These are phyloP conservation scores for Suhomyces terraborum DNA, from an alignment of 1,139 yeast genomes.

Conservation along the genomic window DNA sequence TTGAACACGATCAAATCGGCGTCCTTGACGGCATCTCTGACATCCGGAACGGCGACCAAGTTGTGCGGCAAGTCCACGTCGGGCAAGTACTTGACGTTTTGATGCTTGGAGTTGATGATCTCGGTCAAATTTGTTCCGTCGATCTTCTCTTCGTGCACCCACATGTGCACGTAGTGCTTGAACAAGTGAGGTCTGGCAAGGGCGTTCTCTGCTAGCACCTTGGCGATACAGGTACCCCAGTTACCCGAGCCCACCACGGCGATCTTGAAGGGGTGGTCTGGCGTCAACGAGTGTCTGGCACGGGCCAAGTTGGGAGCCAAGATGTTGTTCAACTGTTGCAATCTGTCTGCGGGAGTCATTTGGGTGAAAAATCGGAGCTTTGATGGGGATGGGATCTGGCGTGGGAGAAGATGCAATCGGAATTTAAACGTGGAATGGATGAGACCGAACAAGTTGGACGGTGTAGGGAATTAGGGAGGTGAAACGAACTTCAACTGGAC, in stretches of 20 bases:
- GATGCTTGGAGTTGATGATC: slow-evolving; percentile 47
- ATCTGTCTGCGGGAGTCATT: slow-evolving; percentile 35
- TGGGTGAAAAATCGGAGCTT: no score
- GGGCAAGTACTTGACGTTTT: slow-evolving; percentile 50
- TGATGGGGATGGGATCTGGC: neutral
- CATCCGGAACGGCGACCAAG: slow-evolving; percentile 43
- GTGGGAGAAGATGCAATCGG: neutral
- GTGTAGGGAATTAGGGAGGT: neutral
- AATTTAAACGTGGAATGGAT: neutral
- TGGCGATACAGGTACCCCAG: slow-evolving; percentile 55
- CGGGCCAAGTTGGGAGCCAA: slow-evolving; percentile 28
- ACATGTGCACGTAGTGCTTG: slow-evolving; percentile 44
- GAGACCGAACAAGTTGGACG: neutral
- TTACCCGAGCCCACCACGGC: slow-evolving; percentile 52
- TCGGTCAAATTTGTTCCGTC: slow-evolving; percentile 47
- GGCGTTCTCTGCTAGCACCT: slow-evolving; percentile 49
- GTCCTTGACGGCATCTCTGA: slow-evolving; percentile 41
- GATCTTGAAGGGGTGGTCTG: slow-evolving; percentile 40
- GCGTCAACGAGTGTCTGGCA: slow-evolving; percentile 23
- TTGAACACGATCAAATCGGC: slow-evolving; percentile 51
- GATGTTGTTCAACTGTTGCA: slow-evolving; percentile 41
- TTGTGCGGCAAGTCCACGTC: slow-evolving; percentile 47
- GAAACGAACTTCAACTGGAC: neutral
- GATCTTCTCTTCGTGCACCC: slow-evolving; percentile 50
- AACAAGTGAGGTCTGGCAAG: slow-evolving; percentile 43